phyloP scores from a whole-genome alignment of 2,329 filamentous ascomycete species.

The Boeremia exigua region DNA sequence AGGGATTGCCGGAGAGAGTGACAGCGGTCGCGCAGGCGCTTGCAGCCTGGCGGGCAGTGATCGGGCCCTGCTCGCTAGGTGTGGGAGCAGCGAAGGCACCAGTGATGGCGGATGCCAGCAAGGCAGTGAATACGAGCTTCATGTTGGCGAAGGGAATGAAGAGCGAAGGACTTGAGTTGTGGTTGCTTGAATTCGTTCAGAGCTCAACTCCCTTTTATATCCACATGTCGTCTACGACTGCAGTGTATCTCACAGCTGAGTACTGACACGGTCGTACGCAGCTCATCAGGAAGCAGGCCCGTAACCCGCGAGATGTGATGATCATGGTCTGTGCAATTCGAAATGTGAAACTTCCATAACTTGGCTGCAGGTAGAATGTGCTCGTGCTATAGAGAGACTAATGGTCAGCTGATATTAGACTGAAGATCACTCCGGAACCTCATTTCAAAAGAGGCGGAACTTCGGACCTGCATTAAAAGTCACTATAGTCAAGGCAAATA shows the following conservation, averaged over 20 bases:
- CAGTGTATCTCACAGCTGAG: neutral
- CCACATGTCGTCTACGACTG: slow-evolving; percentile 6
- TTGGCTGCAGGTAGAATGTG: slow-evolving; percentile 30
- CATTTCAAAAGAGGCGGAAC: slow-evolving; percentile 24
- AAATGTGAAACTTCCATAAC: slow-evolving; percentile 43
- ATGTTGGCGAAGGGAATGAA: slow-evolving; percentile 36
- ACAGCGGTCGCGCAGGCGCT: slow-evolving; percentile 45
- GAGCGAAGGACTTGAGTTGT: slow-evolving; percentile 27
- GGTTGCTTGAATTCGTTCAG: slow-evolving; percentile 24
- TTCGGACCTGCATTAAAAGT: slow-evolving; percentile 16
- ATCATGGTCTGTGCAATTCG: slow-evolving; percentile 37
- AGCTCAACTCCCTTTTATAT: slow-evolving; percentile 40
- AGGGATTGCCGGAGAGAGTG: slow-evolving; percentile 59
- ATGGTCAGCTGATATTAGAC: slow-evolving; percentile 29
- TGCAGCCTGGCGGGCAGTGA: slow-evolving; percentile 40
- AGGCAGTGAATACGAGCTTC: slow-evolving; percentile 44
- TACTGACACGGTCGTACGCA: slow-evolving; percentile 3
- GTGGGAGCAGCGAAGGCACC: slow-evolving; percentile 44
- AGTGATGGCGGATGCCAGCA: slow-evolving; percentile 44
- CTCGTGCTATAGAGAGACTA: slow-evolving; percentile 32
- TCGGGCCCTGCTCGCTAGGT: slow-evolving; percentile 41
- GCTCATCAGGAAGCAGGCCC: slow-evolving; percentile 47
- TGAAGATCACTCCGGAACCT: slow-evolving; percentile 19
- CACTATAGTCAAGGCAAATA: neutral
- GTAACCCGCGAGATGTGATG: slow-evolving; percentile 38